Conservation (phyloP, 1,284 basidiomycete species). For the Rhodotorula sp. region DNA sequence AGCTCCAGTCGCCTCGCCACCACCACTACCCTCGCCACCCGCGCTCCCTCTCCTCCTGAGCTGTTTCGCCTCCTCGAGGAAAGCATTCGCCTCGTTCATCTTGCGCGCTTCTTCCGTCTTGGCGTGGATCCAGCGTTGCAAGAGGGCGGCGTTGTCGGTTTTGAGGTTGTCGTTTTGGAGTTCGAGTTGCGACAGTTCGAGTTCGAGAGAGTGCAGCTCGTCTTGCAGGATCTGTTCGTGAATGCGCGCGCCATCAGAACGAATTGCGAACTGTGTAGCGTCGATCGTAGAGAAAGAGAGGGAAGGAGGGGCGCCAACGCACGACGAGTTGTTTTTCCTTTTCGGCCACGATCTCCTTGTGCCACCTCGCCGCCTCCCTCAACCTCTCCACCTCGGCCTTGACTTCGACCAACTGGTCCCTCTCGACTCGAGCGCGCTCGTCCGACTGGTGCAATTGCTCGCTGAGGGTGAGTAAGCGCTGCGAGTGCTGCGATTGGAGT, state of each 20-base stretch:
- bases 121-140: conserved; percentile 92
- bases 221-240: conserved; percentile 79
- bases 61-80: conserved; percentile 23
- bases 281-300: no score
- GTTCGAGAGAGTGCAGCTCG: conserved; percentile 82
- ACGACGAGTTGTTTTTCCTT: conserved; percentile 61
- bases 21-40: neutral
- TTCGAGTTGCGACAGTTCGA: conserved; percentile 85
- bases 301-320: conserved; percentile 1
- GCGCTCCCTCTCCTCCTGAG: conserved; percentile 3
- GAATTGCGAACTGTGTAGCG: neutral
- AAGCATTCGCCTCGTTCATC: conserved; percentile 71
- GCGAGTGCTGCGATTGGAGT: conserved; percentile 87
- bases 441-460: conserved; percentile 91
- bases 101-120: conserved; percentile 89
- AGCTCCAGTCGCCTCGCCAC: neutral
- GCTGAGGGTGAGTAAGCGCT: conserved; percentile 84
- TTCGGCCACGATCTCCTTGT: conserved; percentile 72
- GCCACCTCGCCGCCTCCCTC: conserved; percentile 79
- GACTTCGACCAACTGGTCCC: conserved; percentile 69
- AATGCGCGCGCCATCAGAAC: neutral
- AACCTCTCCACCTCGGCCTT: conserved; percentile 69
- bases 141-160: conserved; percentile 87
- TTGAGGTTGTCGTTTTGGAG: conserved; percentile 78
- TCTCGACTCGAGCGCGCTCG: conserved; percentile 69